These are phyloP conservation scores for Wickerhamiella pararugosa DNA, from an alignment of 1,139 yeast genomes.

Conservation along the genomic window DNA sequence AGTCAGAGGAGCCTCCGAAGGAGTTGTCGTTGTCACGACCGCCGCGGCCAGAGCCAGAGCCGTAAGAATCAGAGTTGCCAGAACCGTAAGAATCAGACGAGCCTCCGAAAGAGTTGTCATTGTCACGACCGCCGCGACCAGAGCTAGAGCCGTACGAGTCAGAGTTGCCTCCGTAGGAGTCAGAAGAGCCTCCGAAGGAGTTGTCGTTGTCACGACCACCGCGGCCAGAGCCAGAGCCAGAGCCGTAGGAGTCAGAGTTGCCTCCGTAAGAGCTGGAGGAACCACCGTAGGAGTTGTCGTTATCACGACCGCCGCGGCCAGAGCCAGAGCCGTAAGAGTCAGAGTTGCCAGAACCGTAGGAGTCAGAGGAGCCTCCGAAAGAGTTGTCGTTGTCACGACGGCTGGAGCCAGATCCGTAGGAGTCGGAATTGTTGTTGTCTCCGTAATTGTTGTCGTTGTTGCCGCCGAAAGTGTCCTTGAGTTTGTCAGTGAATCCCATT, in stretches of 20 bases:
- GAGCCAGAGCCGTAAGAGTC: slow-evolving; percentile 14
- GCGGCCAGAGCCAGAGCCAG: slow-evolving; percentile 6
- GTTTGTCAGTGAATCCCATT: slow-evolving; percentile 16
- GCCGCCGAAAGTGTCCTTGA: slow-evolving; percentile 10
- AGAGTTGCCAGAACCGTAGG: slow-evolving; percentile 10
- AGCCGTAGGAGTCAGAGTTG: slow-evolving; percentile 6
- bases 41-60: slow-evolving; percentile 14
- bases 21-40: slow-evolving; percentile 12
- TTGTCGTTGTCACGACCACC: not conserved
- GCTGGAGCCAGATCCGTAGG: slow-evolving; percentile 13
- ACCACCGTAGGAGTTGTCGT: slow-evolving; percentile 7
- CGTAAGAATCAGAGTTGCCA: slow-evolving; percentile 12
- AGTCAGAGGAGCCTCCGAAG: slow-evolving; percentile 10
- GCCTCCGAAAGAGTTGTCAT: slow-evolving; percentile 14
- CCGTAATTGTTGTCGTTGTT: slow-evolving; percentile 9
- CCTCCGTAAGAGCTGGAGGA: slow-evolving; percentile 9
- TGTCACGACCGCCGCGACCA: slow-evolving; percentile 9
- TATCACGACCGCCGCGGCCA: not conserved
- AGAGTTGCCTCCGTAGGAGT: slow-evolving; percentile 1
- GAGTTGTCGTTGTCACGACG: slow-evolving; percentile 12
- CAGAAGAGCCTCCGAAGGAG: not conserved
- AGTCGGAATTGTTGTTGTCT: slow-evolving; percentile 8
- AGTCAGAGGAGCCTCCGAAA: slow-evolving; percentile 11
- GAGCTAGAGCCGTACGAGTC: slow-evolving; percentile 12
- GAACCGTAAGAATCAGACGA: slow-evolving; percentile 8